A percentile compares a stretch with the other conserved stretches of the same genome.
These are phyloP conservation scores for Talaromyces pinophilus DNA, from an alignment of 2,329 filamentous ascomycete species.

Conservation along the genomic window DNA sequence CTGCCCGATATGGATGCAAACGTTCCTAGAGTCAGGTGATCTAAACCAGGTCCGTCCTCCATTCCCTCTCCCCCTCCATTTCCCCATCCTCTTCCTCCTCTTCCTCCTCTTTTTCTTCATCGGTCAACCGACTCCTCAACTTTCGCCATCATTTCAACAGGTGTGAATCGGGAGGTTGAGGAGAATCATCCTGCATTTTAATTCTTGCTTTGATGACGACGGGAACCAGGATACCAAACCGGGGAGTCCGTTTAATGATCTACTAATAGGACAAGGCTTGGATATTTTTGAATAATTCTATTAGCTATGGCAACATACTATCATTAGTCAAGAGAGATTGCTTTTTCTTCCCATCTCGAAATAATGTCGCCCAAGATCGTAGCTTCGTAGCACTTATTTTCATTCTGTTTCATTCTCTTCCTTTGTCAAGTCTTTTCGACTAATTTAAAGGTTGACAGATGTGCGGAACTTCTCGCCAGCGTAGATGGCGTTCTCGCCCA, in stretches of 20 bases:
- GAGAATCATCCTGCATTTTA: neutral
- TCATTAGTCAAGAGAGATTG: constrained; percentile 10
- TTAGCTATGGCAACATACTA: constrained; percentile 14
- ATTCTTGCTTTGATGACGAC: neutral
- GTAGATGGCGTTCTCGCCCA: constrained; percentile 87
- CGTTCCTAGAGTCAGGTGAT: neutral
- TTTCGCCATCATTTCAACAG: neutral
- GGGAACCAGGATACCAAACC: neutral
- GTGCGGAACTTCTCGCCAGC: constrained; percentile 90
- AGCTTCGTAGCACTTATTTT: constrained; percentile 18
- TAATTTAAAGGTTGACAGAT: constrained; percentile 77
- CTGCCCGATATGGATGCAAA: neutral
- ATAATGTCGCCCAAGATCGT: constrained; percentile 17
- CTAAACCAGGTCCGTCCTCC: neutral
- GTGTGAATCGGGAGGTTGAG: neutral
- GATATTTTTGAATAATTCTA: constrained; percentile 1
- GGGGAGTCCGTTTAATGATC: neutral
- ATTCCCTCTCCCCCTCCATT: neutral
- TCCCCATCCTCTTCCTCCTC: neutral
- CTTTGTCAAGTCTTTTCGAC: neutral
- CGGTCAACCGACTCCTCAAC: no score
- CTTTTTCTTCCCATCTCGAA: constrained; percentile 14
- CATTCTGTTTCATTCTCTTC: neutral
- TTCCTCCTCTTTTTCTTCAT: neutral
- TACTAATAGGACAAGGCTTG: neutral